Evolutionary conservation across 352 stramenopile genomes (phyloP), one percentile per base, ranked within the genome.

Genomic region (Blastocystis sp.): DNA sequence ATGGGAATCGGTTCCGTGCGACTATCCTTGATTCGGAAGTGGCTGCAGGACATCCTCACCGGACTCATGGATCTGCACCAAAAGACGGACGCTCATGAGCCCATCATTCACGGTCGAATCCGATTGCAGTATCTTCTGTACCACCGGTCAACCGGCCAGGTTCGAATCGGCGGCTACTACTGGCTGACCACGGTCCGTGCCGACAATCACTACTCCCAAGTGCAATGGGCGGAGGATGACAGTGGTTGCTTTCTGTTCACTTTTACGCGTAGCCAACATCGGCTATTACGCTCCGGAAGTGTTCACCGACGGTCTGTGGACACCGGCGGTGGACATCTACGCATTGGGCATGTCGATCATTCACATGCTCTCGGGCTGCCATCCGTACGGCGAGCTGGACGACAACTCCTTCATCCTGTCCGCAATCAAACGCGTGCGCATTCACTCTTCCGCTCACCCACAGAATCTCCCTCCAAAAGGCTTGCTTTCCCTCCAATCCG

Each of bases 371-470:
- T 67, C 45, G 24, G 74, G 74, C 13, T 85, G 74, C 61, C 74
- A 85, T 13, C 74, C 74, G 63, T 85, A 85, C 45, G 74, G 74
- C 24, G 74, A 85, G 51, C 41, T 85, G 61, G 74, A 85, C 33
- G 33, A 67, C 45, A 59, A 62, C 3, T 26, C 21, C 1, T 66
- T 67, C 24, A 62, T 85, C 3, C n/a, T 55, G 12, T 19, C 24
- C 26, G 74, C 74, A 2, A 60, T 85, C n/a, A 29, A 69, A 21
- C 26, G 16, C 37, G 74, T 85, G 39, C 9, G n/a, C 35, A 19
- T 19, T 55, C 6, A 31, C 12, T 2, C n/a, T 3, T 12, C 26
- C 6, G 13, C 16, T 66, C 16, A 37, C 21, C 21, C 26, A 9
- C 45, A 85, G 74, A 21, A 41, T 19, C 51, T 50, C 21, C 74